Percentiles rank a stretch among this genome's conserved stretches.
These are phyloP conservation scores for Stemphylium vesicarium DNA, from an alignment of 2,329 filamentous ascomycete species.

Conservation along the genomic window DNA sequence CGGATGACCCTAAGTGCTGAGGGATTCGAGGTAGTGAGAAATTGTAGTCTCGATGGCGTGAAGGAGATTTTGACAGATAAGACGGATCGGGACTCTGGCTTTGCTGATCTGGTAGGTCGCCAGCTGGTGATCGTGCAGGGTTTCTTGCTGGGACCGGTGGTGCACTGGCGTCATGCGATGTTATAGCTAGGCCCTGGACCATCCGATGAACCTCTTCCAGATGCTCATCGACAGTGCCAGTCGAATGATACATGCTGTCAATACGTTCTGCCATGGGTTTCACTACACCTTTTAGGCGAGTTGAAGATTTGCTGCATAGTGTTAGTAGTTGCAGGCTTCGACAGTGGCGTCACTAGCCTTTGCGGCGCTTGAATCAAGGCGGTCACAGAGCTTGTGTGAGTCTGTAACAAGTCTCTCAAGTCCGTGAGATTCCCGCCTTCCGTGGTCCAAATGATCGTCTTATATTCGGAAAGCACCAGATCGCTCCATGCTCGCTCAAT, in stretches of 20 bases:
- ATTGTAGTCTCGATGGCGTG: constrained; percentile 8
- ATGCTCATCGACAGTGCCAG: constrained; percentile 32
- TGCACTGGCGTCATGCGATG: constrained; percentile 9
- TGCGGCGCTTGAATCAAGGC: constrained; percentile 52
- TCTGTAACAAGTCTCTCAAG: constrained; percentile 50
- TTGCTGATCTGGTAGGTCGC: constrained; percentile 9
- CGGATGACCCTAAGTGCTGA: constrained; percentile 2
- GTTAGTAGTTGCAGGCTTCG: constrained; percentile 16
- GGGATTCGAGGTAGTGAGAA: constrained; percentile 11
- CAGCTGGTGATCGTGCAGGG: constrained; percentile 25
- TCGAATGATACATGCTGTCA: constrained; percentile 34
- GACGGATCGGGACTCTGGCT: too few species aligned
- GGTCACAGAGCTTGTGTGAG: constrained; percentile 52
- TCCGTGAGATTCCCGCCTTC: constrained; percentile 52
- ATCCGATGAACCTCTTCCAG: constrained; percentile 42
- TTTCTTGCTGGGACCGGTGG: constrained; percentile 23
- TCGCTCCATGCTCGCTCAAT: constrained; percentile 55
- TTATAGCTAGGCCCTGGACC: constrained; percentile 32
- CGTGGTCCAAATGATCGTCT: constrained; percentile 54
- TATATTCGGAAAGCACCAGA: constrained; percentile 51
- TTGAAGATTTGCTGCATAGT: constrained; percentile 41
- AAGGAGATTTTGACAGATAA: constrained; percentile 1
- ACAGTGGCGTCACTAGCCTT: constrained; percentile 35
- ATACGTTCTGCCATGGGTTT: constrained; percentile 43
- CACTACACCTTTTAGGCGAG: constrained; percentile 38